phyloP scores from a whole-genome alignment of 371 early-diverging fungal genomes.

The Zychaea mexicana region DNA sequence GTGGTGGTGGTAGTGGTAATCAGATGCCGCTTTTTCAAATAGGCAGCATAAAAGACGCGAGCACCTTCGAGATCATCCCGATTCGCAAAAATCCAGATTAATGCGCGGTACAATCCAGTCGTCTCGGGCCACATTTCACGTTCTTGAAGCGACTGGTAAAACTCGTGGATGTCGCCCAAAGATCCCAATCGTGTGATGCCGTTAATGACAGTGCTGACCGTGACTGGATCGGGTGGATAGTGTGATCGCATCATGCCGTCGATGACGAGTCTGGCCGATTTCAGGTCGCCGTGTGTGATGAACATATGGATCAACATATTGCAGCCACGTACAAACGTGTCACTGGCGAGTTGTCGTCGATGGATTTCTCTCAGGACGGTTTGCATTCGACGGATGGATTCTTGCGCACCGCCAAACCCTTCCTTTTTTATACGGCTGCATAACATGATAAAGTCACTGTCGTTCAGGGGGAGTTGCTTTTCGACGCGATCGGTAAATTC shows the following conservation, averaged over 20 bases:
- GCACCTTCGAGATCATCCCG: slow-evolving; percentile 17
- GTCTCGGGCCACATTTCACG: slow-evolving; percentile 7
- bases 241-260: slow-evolving; percentile 25
- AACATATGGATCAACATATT: slow-evolving; percentile 43
- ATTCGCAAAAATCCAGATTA: slow-evolving; percentile 26
- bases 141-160: slow-evolving; percentile 13
- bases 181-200: slow-evolving; percentile 21
- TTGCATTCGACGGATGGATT: slow-evolving; percentile 23
- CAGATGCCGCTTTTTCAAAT: background rate
- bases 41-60: slow-evolving; percentile 10
- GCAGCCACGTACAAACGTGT: slow-evolving; percentile 27
- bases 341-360: slow-evolving; percentile 6
- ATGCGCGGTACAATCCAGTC: slow-evolving; percentile 6
- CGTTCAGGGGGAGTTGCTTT: background rate
- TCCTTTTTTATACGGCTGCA: slow-evolving; percentile 12
- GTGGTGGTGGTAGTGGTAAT: no score
- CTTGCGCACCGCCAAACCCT: background rate
- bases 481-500: background rate
- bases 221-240: slow-evolving; percentile 7
- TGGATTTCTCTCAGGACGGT: slow-evolving; percentile 25
- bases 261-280: slow-evolving; percentile 34
- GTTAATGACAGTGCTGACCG: slow-evolving; percentile 27
- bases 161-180: slow-evolving; percentile 20
- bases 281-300: slow-evolving; percentile 18
- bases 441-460: slow-evolving; percentile 4